Percentiles rank a stretch among this genome's conserved stretches.
phyloP scores from a whole-genome alignment of 108 stramenopile genomes.

The Cyclotella atomus region DNA sequence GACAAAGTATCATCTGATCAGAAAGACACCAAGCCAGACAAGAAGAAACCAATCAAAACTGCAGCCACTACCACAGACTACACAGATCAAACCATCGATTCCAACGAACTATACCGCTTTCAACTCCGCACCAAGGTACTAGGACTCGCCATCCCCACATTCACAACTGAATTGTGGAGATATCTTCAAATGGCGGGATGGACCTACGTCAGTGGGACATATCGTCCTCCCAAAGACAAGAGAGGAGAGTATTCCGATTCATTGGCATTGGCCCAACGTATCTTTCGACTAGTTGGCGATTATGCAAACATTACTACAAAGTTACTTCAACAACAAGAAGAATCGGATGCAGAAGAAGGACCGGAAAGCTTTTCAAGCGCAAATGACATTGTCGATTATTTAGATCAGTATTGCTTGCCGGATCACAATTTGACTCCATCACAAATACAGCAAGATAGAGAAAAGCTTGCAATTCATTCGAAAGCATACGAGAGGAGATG shows the following conservation, averaged over 20 bases:
- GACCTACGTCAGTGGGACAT: constrained; percentile 26
- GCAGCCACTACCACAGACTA: neutral
- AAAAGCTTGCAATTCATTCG: constrained; percentile 9
- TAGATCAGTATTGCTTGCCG: constrained; percentile 45
- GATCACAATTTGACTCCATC: constrained; percentile 23
- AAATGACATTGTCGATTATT: constrained; percentile 41
- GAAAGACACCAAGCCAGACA: neutral
- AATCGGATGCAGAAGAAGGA: constrained; percentile 36
- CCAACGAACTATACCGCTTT: constrained; percentile 29
- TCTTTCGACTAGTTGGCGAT: constrained; percentile 8
- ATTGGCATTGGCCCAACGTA: neutral
- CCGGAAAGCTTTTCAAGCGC: constrained; percentile 26
- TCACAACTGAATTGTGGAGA: constrained; percentile 36
- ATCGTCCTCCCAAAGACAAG: constrained; percentile 32
- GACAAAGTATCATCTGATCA: neutral
- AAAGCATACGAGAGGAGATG: constrained; percentile 30
- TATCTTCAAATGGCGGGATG: constrained; percentile 46
- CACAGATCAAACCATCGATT: neutral
- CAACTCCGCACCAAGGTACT: constrained; percentile 44
- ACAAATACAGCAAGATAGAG: constrained; percentile 13
- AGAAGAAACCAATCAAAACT: neutral
- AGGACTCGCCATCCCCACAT: constrained; percentile 33
- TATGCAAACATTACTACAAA: neutral
- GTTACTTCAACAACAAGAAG: neutral
- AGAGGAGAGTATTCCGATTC: constrained; percentile 3